These are phyloP conservation scores for Zymoseptoria tritici DNA, from an alignment of 2,329 filamentous ascomycete species.

Conservation along the genomic window DNA sequence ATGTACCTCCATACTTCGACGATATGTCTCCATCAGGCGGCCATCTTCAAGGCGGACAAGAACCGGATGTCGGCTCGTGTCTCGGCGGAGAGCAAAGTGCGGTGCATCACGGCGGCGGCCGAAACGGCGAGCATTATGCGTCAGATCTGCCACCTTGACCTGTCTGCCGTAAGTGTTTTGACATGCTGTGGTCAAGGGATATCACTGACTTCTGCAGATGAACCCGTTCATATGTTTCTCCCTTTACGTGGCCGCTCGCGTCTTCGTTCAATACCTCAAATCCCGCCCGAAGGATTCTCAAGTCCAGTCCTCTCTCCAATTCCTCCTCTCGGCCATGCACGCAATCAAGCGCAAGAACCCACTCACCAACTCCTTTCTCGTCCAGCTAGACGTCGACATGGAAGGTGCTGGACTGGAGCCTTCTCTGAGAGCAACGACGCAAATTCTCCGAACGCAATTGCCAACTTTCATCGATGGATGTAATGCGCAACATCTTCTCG, in stretches of 20 bases:
- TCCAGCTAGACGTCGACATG: conserved; percentile 86
- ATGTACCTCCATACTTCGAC: conserved; percentile 96
- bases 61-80: conserved; percentile 70
- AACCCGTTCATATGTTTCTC: conserved; percentile 95
- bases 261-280: conserved; percentile 96
- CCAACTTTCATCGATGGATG: background rate
- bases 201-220: conserved; percentile 52
- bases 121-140: conserved; percentile 95
- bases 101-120: conserved; percentile 87
- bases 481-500: background rate
- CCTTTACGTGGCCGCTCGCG: conserved; percentile 87
- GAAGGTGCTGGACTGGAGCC: conserved; percentile 58
- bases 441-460: background rate
- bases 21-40: conserved; percentile 95
- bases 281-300: conserved; percentile 78
- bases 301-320: conserved; percentile 74
- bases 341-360: conserved; percentile 82
- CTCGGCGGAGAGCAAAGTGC: conserved; percentile 80
- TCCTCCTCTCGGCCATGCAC: conserved; percentile 83
- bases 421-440: conserved; percentile 16
- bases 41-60: conserved; percentile 94
- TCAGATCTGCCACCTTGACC: conserved; percentile 83
- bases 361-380: conserved; percentile 86
- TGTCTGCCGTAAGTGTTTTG: conserved; percentile 59
- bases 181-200: background rate